Base-by-base conservation (phyloP, 805 yeast species). In the Candida succiphila region DNA sequence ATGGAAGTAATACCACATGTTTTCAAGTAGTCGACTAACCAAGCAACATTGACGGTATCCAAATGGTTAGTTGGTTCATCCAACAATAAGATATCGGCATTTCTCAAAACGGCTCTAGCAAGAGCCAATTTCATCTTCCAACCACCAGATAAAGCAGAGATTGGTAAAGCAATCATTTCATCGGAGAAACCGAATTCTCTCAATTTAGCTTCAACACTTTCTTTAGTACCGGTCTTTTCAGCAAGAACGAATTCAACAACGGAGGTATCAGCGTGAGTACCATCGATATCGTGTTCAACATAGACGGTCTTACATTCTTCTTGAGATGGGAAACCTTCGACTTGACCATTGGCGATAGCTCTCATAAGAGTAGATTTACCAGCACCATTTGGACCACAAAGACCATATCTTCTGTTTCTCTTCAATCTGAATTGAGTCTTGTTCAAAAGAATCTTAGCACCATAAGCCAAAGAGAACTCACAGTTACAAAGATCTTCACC, bases 61-160 rank as follows among this genome's bases (percentile, higher is more conserved):
- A 92, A 84, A 77, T 92, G 98, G 84, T 89, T 89, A 62, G 98
- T 89, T 72, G 98, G 98, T 78, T 89, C 98, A 76, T 89, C 98
- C 67, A 89, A 81, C 69, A 89, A 75, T 67, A 89, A 75, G 62
- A 89, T 92, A 69, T 85, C 95, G 60, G 98, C 97, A 71, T 88
- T 88, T 78, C 84, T 85, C 71, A 89, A 79, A 60, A 89, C 96
- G 61, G 98, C 98, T 73, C 96, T 86, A 55, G 98, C 97, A 60
- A 89, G 78, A 63, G 97, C 97, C 67, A 89, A 79, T 73, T 92
- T 92, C 98, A 89, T 89, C 81, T 92, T 92, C 98, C 98, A 89
- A 79, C 98, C 98, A 81, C 98, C 98, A 60, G 98, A 92, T 54
- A 92, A 77, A 46, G 96, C 84, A 60, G 86, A 78, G 65, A 89